Percentiles rank a stretch among this genome's conserved stretches.
These are phyloP conservation scores for Trichoderma afroharzianum DNA, from an alignment of 2,329 filamentous ascomycete genomes.

Conservation along the genomic window DNA sequence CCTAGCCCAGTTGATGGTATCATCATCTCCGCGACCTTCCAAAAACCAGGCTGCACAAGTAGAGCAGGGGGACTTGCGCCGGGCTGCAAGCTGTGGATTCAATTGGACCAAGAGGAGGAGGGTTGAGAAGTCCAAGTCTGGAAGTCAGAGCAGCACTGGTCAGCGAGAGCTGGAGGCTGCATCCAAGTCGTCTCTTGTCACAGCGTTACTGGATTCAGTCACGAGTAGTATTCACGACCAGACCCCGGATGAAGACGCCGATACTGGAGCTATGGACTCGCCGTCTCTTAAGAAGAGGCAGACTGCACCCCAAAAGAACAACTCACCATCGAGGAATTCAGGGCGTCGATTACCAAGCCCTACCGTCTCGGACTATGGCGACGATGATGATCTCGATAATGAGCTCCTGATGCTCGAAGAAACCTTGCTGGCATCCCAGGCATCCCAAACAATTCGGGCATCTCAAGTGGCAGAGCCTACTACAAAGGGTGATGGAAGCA, in stretches of 20 bases:
- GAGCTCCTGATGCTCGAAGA: constrained; percentile 53
- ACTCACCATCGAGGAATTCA: constrained; percentile 23
- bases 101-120: constrained; percentile 70
- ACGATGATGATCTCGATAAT: constrained; percentile 57
- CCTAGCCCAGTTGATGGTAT: constrained; percentile 63
- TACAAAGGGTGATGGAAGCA: background rate
- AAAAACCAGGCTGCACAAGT: constrained; percentile 41
- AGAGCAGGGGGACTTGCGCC: constrained; percentile 48
- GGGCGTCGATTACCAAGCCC: constrained; percentile 5
- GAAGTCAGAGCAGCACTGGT: constrained; percentile 31
- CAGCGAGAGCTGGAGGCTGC: constrained; percentile 44
- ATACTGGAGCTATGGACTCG: constrained; percentile 32
- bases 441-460: background rate
- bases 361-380: constrained; percentile 48
- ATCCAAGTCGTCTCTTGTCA: constrained; percentile 56
- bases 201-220: constrained; percentile 64
- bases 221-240: constrained; percentile 48
- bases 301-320: constrained; percentile 21
- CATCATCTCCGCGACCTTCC: constrained; percentile 63
- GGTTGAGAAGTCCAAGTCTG: constrained; percentile 46
- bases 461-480: constrained; percentile 23
- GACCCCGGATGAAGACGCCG: constrained; percentile 30
- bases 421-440: constrained; percentile 22
- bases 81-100: constrained; percentile 65
- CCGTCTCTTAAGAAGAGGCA: constrained; percentile 44